Base-by-base conservation (phyloP, 2,329 filamentous ascomycete species). In the Cladobotryum mycophilum region DNA sequence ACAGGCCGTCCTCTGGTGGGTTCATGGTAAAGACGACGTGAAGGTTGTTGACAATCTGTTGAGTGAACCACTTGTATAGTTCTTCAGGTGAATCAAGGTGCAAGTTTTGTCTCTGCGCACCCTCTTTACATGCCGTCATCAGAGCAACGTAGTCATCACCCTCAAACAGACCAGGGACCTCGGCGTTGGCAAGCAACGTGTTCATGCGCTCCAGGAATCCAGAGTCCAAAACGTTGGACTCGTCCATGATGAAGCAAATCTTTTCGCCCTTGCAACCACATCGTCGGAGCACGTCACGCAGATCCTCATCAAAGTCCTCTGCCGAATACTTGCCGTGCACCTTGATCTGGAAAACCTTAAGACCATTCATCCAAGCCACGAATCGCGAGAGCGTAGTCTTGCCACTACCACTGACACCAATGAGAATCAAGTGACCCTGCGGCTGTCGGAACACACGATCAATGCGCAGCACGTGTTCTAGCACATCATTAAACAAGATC, bases 1-100 rank as follows among this genome's bases (percentile, higher is more conserved):
- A 93, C 8, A 99, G 74, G 1, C 93, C 92, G 60, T 93, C 93
- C 64, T 96, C 89, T 0, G 93, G 95, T 13, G 93, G 93, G 69
- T 99, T 99, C 93, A 99, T 99, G 3, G 93, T 99, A 69, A 99
- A 99, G 18, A 99, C 93, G 44, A 99, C 93, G 63, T 99, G 93
- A 38, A 99, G 74, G 64, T 99, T 99, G 76, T 96, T 96, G 67
- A 99, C 88, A 62, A 99, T 97, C 68, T 99, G 93, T 62, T 95
- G 89, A 0, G 95, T 99, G 73, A 99, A 99, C 93, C 93, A 99
- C 73, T 97, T 97, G 79, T 99, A 99, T n/a, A 99, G 77, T 69
- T 99, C 93, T 72, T 99, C 95, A 60, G 96, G 91, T 1, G 93
- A 97, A 71, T 99, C 93, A 1, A 99, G 81, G 53, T 97, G 83